These are phyloP conservation scores for Moelleriella libera DNA, from an alignment of 2,329 filamentous ascomycete genomes.

Conservation along the genomic window DNA sequence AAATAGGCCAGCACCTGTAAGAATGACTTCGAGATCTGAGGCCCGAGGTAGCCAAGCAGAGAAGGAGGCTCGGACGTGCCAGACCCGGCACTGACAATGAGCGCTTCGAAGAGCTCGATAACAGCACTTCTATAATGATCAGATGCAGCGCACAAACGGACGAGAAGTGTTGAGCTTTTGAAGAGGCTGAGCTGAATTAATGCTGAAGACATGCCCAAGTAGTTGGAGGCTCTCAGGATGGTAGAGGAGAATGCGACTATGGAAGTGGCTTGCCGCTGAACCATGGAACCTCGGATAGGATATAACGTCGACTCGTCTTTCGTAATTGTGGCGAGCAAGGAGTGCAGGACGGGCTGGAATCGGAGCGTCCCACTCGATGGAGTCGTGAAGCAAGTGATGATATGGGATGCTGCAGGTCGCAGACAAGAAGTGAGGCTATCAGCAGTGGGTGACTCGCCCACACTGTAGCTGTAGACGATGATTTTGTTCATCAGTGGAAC, in stretches of 20 bases:
- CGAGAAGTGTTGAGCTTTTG: conserved; percentile 62
- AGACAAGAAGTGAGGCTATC: conserved; percentile 45
- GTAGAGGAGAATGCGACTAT: conserved; percentile 53
- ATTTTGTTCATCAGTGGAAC: conserved; percentile 58
- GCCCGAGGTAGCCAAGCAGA: conserved; percentile 76
- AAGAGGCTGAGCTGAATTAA: conserved; percentile 68
- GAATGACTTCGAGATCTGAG: conserved; percentile 72
- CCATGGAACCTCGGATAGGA: conserved; percentile 35
- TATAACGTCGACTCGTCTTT: conserved; percentile 50
- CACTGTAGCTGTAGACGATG: conserved; percentile 57
- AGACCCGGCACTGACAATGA: conserved; percentile 57
- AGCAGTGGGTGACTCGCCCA: conserved; percentile 43
- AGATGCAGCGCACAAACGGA: conserved; percentile 59
- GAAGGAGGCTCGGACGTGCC: conserved; percentile 70
- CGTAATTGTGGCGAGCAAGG: conserved; percentile 36
- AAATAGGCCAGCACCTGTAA: conserved; percentile 64
- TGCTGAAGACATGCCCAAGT: conserved; percentile 47
- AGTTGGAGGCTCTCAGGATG: conserved; percentile 55
- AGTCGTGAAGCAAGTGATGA: conserved; percentile 65
- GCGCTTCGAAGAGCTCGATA: conserved; percentile 54
- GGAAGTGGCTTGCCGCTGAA: conserved; percentile 47
- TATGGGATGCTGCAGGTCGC: conserved; percentile 57
- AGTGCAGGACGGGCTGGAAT: conserved; percentile 62
- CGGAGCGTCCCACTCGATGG: conserved; percentile 55
- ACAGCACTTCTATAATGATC: conserved; percentile 52